phyloP scores from a whole-genome alignment of 2,329 filamentous ascomycete genomes.

The Epichloe sylvatica region DNA sequence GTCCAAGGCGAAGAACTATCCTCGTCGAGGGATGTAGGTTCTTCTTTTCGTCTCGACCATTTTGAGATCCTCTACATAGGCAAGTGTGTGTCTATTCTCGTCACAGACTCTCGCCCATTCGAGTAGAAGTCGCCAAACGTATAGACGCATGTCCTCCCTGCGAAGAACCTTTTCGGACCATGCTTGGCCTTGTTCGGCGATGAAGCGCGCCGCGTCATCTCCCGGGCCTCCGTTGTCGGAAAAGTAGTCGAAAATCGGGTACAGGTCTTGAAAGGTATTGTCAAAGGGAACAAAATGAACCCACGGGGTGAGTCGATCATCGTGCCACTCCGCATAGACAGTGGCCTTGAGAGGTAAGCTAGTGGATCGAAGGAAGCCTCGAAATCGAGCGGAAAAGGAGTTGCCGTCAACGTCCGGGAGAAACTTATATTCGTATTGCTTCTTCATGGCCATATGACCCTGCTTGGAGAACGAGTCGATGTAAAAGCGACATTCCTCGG shows the following conservation, averaged over 20 bases:
- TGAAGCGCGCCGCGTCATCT: slow-evolving; percentile 42
- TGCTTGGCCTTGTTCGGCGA: slow-evolving; percentile 43
- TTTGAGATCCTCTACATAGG: slow-evolving; percentile 29
- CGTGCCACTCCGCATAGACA: slow-evolving; percentile 63
- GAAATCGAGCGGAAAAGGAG: slow-evolving; percentile 48
- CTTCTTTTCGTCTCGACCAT: not conserved
- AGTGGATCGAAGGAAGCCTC: slow-evolving; percentile 48
- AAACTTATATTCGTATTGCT: slow-evolving; percentile 47
- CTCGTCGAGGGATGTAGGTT: not conserved
- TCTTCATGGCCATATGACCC: slow-evolving; percentile 26
- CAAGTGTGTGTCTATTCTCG: slow-evolving; percentile 28
- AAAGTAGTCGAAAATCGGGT: slow-evolving; percentile 52
- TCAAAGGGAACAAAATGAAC: slow-evolving; percentile 60
- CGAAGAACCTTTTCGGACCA: slow-evolving; percentile 51
- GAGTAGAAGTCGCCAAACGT: slow-evolving; percentile 46
- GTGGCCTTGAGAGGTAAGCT: slow-evolving; percentile 57
- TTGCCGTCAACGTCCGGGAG: slow-evolving; percentile 60
- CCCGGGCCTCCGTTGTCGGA: slow-evolving; percentile 32
- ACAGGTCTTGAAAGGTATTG: slow-evolving; percentile 53
- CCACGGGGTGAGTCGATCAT: slow-evolving; percentile 54
- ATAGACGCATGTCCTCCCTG: slow-evolving; percentile 52
- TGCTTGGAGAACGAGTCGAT: slow-evolving; percentile 21
- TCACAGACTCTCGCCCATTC: slow-evolving; percentile 42
- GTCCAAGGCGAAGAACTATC: not conserved
- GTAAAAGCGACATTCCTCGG: slow-evolving; percentile 26